Percentiles rank a stretch among this genome's conserved stretches.
Evolutionary conservation across 306 rosid genomes (phyloP).

Genomic region (Canavalia gladiata): DNA sequence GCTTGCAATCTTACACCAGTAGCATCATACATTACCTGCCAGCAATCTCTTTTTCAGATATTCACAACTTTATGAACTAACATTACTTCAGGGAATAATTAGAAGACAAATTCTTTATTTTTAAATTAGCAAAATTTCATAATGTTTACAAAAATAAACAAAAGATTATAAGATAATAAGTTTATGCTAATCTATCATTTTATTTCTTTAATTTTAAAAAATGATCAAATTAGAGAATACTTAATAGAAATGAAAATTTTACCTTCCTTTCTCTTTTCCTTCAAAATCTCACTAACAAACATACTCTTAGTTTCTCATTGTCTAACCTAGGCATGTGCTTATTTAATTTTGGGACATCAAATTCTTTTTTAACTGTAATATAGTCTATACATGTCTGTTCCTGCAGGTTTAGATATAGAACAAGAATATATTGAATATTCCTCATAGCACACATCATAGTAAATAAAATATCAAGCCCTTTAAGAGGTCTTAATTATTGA

Average conservation of each 20-base stretch:
- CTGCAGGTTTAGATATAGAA: not conserved
- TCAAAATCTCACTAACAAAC: no score
- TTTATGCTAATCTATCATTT: no score
- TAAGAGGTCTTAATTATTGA: not conserved
- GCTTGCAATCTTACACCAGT: constrained; percentile 96
- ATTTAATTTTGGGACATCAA: not conserved
- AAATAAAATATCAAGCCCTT: not conserved
- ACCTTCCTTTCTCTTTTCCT: no score
- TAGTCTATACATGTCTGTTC: not conserved
- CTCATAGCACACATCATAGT: not conserved
- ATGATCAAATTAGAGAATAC: no score
- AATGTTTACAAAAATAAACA: no score
- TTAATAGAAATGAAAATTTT: no score
- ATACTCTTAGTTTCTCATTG: not conserved
- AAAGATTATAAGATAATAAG: no score
- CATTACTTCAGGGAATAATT: not conserved
- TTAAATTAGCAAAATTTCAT: no score
- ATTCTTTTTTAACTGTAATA: not conserved
- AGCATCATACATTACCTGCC: constrained; percentile 97
- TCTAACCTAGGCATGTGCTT: not conserved
- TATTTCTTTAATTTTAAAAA: no score
- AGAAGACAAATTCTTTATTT: no score
- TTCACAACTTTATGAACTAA: constrained; percentile 15
- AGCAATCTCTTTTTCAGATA: constrained; percentile 53
- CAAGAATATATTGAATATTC: constrained; percentile 6